Evolutionary conservation across 2,329 filamentous ascomycete genomes (phyloP).

Genomic region (Colletotrichum sublineola): DNA sequence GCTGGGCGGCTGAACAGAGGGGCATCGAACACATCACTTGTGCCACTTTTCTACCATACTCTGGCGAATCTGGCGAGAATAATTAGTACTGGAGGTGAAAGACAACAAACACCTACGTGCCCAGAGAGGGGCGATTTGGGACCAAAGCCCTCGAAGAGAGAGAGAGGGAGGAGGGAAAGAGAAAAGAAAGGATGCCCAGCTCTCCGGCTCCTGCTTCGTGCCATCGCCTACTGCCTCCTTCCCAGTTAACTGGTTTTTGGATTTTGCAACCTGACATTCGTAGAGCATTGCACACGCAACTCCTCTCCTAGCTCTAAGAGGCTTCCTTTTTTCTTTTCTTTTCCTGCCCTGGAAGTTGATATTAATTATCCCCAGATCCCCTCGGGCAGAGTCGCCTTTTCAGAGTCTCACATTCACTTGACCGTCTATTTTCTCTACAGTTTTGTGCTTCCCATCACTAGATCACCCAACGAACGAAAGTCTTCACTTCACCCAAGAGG

Average conservation of each 20-base stretch:
- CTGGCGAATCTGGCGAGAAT: neutral
- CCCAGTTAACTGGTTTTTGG: constrained; percentile 3
- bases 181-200: constrained; percentile 1
- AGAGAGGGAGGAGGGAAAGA: constrained; percentile 6
- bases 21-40: constrained; percentile 5
- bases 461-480: neutral
- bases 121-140: neutral
- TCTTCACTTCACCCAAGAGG: constrained; percentile 5
- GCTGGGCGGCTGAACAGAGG: constrained; percentile 2
- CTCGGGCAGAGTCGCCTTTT: neutral
- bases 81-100: neutral
- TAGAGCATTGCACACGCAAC: neutral
- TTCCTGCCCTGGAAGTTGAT: neutral
- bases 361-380: neutral
- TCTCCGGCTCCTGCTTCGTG: constrained; percentile 11
- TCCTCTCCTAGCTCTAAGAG: neutral
- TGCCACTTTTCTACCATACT: constrained; percentile 3
- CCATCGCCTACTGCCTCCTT: constrained; percentile 4
- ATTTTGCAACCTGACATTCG: neutral
- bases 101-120: neutral
- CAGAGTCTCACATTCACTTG: neutral
- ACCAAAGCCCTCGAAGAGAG: neutral
- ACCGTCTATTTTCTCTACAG: too few species aligned
- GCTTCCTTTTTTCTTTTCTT: neutral
- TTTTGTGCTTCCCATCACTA: neutral